Conservation (phyloP, 192 early-diverging fungal genomes). For the Chytriomyces sp. region DNA sequence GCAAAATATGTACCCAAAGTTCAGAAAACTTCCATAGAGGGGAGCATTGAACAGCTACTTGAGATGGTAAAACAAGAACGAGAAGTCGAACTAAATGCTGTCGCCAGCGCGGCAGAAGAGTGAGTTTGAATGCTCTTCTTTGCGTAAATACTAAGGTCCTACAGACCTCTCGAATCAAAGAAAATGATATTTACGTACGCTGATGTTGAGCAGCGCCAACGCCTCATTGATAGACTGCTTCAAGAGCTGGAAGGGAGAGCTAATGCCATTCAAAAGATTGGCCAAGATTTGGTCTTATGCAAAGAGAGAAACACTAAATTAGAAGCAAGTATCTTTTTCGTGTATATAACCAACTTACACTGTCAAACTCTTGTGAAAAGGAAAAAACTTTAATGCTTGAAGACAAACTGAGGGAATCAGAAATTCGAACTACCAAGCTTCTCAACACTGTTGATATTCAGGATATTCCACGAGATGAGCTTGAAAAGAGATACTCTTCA, state of each 20-base stretch:
- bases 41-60: slow-evolving; percentile 13
- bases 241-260: slow-evolving; percentile 43
- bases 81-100: slow-evolving; percentile 3
- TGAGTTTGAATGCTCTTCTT: neutral
- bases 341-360: neutral
- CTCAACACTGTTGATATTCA: slow-evolving; percentile 49
- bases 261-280: slow-evolving; percentile 46
- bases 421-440: slow-evolving; percentile 36
- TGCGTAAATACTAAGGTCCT: neutral
- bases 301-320: slow-evolving; percentile 37
- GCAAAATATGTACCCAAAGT: neutral
- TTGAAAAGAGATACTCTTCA: slow-evolving; percentile 40
- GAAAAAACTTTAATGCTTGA: slow-evolving; percentile 31
- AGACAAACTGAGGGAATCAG: slow-evolving; percentile 23
- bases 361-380: slow-evolving; percentile 16
- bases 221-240: slow-evolving; percentile 47
- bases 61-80: slow-evolving; percentile 20
- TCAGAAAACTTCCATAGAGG: neutral
- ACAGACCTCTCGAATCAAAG: neutral
- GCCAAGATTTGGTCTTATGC: slow-evolving; percentile 36
- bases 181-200: slow-evolving; percentile 20
- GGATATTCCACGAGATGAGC: slow-evolving; percentile 38
- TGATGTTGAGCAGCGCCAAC: slow-evolving; percentile 44
- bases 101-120: slow-evolving; percentile 2
- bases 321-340: slow-evolving; percentile 19